Evolutionary conservation across 2,329 filamentous ascomycete species (phyloP).

Genomic region (Laburnicola sp.): DNA sequence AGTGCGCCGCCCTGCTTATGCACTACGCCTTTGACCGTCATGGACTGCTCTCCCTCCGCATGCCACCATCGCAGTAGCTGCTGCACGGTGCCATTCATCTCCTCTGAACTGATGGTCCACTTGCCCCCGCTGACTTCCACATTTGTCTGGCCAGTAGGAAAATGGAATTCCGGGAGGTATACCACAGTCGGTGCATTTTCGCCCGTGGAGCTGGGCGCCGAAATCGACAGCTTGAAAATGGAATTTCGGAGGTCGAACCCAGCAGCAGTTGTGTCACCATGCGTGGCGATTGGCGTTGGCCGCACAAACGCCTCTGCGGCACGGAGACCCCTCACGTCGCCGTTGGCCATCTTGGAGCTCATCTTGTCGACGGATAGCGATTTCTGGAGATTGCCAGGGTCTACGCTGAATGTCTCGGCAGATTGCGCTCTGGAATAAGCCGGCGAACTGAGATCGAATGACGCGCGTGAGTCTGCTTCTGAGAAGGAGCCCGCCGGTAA

Average conservation of each 20-base stretch:
- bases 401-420: constrained; percentile 59
- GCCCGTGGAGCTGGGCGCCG: constrained; percentile 61
- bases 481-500: constrained; percentile 57
- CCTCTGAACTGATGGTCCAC: constrained; percentile 80
- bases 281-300: constrained; percentile 75
- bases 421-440: constrained; percentile 59
- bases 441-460: constrained; percentile 54
- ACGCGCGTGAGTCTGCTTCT: constrained; percentile 55
- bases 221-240: constrained; percentile 72
- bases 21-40: constrained; percentile 75
- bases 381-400: constrained; percentile 73
- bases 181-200: constrained; percentile 75
- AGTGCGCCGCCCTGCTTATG: constrained; percentile 54
- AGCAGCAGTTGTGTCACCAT: constrained; percentile 70
- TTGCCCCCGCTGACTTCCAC: constrained; percentile 83
- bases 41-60: constrained; percentile 75
- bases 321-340: constrained; percentile 64
- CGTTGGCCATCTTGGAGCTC: constrained; percentile 33
- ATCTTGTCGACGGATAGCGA: constrained; percentile 64
- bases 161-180: constrained; percentile 90
- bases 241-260: constrained; percentile 83
- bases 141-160: constrained; percentile 65
- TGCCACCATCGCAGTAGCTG: constrained; percentile 94
- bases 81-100: constrained; percentile 67
- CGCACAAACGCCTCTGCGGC: constrained; percentile 93